Percentiles rank a stretch among this genome's conserved stretches.
Evolutionary conservation across 208 protist genomes (phyloP).

Genomic region (Acanthamoeba healyi): DNA sequence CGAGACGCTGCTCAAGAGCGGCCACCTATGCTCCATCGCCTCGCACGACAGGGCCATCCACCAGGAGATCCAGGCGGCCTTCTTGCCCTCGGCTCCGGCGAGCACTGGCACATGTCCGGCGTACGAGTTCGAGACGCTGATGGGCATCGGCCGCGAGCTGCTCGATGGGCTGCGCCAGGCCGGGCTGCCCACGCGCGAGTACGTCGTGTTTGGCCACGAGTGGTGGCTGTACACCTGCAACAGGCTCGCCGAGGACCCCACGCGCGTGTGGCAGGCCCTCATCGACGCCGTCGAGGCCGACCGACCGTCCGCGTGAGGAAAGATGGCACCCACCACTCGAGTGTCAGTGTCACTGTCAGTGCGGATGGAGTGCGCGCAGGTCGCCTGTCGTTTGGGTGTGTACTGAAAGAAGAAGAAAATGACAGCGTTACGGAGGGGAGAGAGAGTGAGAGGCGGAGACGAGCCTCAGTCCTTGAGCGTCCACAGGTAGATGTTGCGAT

Average conservation of each 20-base stretch:
- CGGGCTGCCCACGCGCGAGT: not conserved
- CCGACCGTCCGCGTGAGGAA: too few species aligned
- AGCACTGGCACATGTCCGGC: not conserved
- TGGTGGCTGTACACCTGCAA: constrained; percentile 21
- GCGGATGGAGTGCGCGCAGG: too few species aligned
- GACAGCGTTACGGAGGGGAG: too few species aligned
- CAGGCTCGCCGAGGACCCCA: constrained; percentile 4
- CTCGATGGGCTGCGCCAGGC: not conserved
- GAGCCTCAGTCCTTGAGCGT: constrained; percentile 17
- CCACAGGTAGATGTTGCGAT: constrained; percentile 62
- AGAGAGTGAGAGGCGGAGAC: too few species aligned
- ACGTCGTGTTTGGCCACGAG: constrained; percentile 8
- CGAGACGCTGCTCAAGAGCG: not conserved
- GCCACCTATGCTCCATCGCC: not conserved
- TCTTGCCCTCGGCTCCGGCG: too few species aligned
- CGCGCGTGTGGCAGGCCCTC: constrained; percentile 16
- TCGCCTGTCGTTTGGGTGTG: too few species aligned
- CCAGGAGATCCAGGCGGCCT: not conserved
- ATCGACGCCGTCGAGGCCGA: not conserved
- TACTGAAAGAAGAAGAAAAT: not conserved
- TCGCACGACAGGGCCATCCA: not conserved
- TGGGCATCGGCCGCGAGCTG: constrained; percentile 1
- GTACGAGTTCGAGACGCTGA: not conserved
- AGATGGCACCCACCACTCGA: too few species aligned
- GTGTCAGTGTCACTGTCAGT: too few species aligned